A percentile compares a stretch with the other conserved stretches of the same genome.
Evolutionary conservation across 1,284 basidiomycete species (phyloP).

Genomic region (Gymnopus androsaceus): DNA sequence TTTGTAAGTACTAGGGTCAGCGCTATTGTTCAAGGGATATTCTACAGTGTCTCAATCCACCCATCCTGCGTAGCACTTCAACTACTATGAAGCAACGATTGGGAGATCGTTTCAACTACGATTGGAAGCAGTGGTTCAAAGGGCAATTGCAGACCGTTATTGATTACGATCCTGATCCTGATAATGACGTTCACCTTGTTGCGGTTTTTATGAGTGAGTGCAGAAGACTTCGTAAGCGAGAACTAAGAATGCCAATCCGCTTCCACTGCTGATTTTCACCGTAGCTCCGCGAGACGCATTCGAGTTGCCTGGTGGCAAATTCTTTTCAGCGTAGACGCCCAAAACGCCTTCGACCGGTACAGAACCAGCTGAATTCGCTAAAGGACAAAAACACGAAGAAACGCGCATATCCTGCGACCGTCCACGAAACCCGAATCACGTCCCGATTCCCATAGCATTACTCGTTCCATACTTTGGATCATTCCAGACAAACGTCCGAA

Average conservation of each 20-base stretch:
- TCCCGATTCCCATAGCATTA: not conserved
- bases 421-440: too few species aligned
- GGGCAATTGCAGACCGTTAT: not conserved
- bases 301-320: not conserved
- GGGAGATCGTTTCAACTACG: not conserved
- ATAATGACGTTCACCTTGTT: not conserved
- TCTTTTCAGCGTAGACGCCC: not conserved
- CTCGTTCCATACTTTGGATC: not conserved
- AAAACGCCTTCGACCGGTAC: not conserved
- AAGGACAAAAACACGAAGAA: not conserved
- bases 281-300: not conserved
- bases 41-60: too few species aligned
- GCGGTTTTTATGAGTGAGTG: not conserved
- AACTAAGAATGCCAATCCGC: not conserved
- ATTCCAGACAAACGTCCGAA: not conserved
- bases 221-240: not conserved
- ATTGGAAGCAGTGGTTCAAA: not conserved
- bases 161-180: not conserved
- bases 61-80: too few species aligned
- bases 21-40: too few species aligned
- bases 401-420: too few species aligned
- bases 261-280: not conserved
- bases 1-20: too few species aligned
- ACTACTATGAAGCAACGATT: too few species aligned
- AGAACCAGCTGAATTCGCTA: not conserved